Base-by-base conservation (phyloP, 164 flowering plant species). In the Chloranthus sessilifolius region DNA sequence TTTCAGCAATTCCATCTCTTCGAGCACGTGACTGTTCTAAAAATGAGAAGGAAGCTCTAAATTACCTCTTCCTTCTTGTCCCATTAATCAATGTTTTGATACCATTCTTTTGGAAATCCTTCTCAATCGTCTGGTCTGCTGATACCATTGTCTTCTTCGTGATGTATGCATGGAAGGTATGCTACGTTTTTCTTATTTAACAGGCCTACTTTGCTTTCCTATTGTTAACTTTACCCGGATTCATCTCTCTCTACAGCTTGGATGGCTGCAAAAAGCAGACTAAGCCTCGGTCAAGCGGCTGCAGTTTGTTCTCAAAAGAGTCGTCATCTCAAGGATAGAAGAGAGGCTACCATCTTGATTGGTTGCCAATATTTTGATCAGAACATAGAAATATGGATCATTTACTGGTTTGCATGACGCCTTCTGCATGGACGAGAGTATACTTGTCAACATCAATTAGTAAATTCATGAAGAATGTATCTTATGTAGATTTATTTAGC, bases 161-260 rank as follows among this genome's bases (percentile, higher is more conserved):
- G 37, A 88, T 88, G 96, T 91, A 85, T 69, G 88, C 94, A 8
- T 91, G 98, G 98, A 91, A 91, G 95, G 98, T 91, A 77, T 15
- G 31, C 19, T 52, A n/a, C 23, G 0, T 23, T 19, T 9, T 52
- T 42, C 22, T 52, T 39, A 23, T 42, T 28, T n/a, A n/a, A 11
- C 16, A 14, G 27, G 11, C 27, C 38, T 9, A 26, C 3, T 27
- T 24, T 26, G 24, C 19, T 17, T 38, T 28, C 10, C 10, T 23
- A 15, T 49, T 49, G 19, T n/a, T 2, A 11, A 14, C 33, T 27
- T 9, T 17, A 52, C 28, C 42, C 23, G 5, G 22, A 33, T 15
- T 20, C 57, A n/a, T 21, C 3, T 48, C 6, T 58, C 30, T 47
- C 22, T 52, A 39, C 71, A 82, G 89, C 54, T 82, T 20, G 83